These are phyloP conservation scores for Entomortierella parvispora DNA, from an alignment of 192 early-diverging fungal genomes.

Conservation along the genomic window DNA sequence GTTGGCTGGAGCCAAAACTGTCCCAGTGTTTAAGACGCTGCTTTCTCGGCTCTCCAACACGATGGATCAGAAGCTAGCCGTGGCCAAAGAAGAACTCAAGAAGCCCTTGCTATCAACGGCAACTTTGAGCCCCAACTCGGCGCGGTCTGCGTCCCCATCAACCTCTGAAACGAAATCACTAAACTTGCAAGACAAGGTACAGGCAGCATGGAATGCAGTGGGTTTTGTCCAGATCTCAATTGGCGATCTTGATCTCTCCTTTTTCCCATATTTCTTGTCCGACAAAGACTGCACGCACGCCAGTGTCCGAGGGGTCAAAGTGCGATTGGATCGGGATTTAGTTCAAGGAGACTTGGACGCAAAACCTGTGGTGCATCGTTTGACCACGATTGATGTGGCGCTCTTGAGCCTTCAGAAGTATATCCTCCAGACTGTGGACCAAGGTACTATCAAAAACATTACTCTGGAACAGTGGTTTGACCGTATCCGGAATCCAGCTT, in stretches of 20 bases:
- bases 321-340: slow-evolving; percentile 24
- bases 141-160: background rate
- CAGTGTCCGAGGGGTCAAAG: slow-evolving; percentile 31
- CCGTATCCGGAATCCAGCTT: slow-evolving; percentile 38
- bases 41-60: slow-evolving; percentile 25
- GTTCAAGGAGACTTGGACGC: slow-evolving; percentile 1
- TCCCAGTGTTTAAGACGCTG: slow-evolving; percentile 41
- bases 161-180: background rate
- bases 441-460: slow-evolving; percentile 8
- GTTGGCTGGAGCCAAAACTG: slow-evolving; percentile 38
- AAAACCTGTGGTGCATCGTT: slow-evolving; percentile 26
- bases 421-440: slow-evolving; percentile 22
- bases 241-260: slow-evolving; percentile 31
- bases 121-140: slow-evolving; percentile 10
- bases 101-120: slow-evolving; percentile 21
- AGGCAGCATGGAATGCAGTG: slow-evolving; percentile 28
- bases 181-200: slow-evolving; percentile 3
- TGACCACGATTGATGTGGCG: slow-evolving; percentile 15
- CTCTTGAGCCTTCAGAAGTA: slow-evolving; percentile 40
- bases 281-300: slow-evolving; percentile 52
- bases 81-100: slow-evolving; percentile 35
- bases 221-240: slow-evolving; percentile 35
- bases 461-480: slow-evolving; percentile 50
- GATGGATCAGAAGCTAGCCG: slow-evolving; percentile 39
- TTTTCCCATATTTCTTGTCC: slow-evolving; percentile 47